These are phyloP conservation scores for Kwoniella mangroviensis DNA, from an alignment of 768 basidiomycete genomes.

Conservation along the genomic window DNA sequence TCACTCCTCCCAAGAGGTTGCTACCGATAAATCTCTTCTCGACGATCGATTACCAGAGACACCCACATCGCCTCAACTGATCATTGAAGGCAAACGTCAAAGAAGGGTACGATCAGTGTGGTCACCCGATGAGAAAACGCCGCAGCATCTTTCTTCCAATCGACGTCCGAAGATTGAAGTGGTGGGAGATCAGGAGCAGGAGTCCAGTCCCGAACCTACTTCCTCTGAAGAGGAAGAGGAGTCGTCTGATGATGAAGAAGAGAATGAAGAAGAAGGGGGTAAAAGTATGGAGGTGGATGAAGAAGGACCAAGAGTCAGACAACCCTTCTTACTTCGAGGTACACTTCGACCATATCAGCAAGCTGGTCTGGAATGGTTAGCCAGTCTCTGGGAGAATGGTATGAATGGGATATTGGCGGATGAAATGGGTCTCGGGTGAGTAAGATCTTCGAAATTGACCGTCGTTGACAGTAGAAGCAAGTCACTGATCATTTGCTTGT, in stretches of 20 bases:
- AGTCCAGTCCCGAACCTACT: conserved; percentile 5
- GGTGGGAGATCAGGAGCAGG: conserved; percentile 32
- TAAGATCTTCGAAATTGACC: conserved; percentile 18
- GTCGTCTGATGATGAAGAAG: conserved; percentile 20
- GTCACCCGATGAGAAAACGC: conserved; percentile 43
- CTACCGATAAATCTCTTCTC: conserved; percentile 35
- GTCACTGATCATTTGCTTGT: not conserved
- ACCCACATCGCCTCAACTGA: conserved; percentile 10
- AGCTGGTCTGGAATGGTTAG: conserved; percentile 62
- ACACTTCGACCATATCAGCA: conserved; percentile 61
- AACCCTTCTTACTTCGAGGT: conserved; percentile 61
- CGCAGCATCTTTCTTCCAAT: conserved; percentile 17
- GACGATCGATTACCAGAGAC: conserved; percentile 28
- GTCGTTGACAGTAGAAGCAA: too few species aligned
- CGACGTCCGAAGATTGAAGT: conserved; percentile 41
- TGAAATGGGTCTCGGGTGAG: conserved; percentile 92
- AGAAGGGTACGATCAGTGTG: conserved; percentile 43
- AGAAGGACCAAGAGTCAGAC: conserved; percentile 35
- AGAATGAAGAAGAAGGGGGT: conserved; percentile 22
- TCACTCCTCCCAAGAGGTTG: not conserved
- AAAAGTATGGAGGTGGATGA: conserved; percentile 9
- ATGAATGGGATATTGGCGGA: conserved; percentile 68
- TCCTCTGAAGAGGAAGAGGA: conserved; percentile 5
- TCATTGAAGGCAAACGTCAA: conserved; percentile 47
- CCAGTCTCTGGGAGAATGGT: conserved; percentile 59